These are phyloP conservation scores for Mortierella antarctica DNA, from an alignment of 192 early-diverging fungal genomes.

Conservation along the genomic window DNA sequence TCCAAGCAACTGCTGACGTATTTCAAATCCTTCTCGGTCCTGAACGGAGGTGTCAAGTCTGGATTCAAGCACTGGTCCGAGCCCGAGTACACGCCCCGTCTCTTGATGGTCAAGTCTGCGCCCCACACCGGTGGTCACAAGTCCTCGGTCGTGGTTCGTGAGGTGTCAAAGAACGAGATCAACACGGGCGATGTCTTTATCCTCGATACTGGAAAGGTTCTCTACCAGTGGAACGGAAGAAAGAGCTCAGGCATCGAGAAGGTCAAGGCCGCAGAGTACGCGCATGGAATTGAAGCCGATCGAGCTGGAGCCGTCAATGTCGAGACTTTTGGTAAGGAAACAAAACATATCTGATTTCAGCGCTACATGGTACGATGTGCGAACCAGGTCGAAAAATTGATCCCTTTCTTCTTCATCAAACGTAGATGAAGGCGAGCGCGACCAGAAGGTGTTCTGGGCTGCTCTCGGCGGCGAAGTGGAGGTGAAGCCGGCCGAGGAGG, in stretches of 20 bases:
- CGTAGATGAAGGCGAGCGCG: constrained; percentile 69
- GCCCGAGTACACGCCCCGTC: constrained; percentile 57
- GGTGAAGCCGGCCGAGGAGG: constrained; percentile 64
- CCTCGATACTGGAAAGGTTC: constrained; percentile 70
- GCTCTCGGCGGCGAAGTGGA: constrained; percentile 72
- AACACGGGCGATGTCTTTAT: constrained; percentile 84
- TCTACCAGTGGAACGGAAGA: constrained; percentile 80
- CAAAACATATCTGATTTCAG: not conserved
- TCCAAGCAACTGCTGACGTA: constrained; percentile 72
- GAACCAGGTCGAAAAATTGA: not conserved
- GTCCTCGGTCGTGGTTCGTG: constrained; percentile 65
- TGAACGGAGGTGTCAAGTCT: constrained; percentile 74
- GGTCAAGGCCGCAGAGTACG: constrained; percentile 77
- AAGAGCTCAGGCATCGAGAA: constrained; percentile 72
- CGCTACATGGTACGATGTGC: not conserved
- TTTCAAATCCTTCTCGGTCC: constrained; percentile 68
- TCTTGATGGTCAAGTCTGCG: constrained; percentile 68
- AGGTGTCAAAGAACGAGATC: constrained; percentile 67
- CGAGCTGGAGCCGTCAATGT: constrained; percentile 68
- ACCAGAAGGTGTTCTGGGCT: constrained; percentile 69
- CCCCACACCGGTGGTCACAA: constrained; percentile 41
- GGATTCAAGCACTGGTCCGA: constrained; percentile 78
- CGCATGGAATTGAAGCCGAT: constrained; percentile 68
- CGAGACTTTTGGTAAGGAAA: constrained; percentile 69
- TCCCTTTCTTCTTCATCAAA: not conserved